A percentile compares a stretch with the other conserved stretches of the same genome.
Conservation (phyloP, 768 basidiomycete genomes). For the Dacryopinax primogenitus region DNA sequence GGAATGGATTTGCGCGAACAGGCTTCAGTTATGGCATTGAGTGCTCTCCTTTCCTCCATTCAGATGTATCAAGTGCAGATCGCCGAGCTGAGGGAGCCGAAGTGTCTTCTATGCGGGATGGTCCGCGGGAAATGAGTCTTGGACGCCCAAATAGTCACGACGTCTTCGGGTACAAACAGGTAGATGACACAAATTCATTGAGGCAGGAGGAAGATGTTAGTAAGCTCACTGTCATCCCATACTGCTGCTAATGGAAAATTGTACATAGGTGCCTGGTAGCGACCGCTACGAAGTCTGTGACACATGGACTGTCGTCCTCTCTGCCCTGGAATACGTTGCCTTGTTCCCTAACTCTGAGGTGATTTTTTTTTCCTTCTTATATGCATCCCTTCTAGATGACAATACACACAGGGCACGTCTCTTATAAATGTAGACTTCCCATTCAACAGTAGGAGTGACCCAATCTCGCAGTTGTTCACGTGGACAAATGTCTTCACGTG, state of each 20-base stretch:
- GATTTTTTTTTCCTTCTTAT: neutral
- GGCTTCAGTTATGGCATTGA: neutral
- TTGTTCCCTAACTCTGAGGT: neutral
- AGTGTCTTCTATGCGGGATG: too few relatives aligned
- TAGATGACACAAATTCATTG: too few relatives aligned
- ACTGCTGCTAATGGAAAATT: neutral
- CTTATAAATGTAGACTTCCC: neutral
- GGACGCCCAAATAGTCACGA: too few relatives aligned
- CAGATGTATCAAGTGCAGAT: neutral
- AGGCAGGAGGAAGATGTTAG: too few relatives aligned
- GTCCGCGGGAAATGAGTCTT: too few relatives aligned
- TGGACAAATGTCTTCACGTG: neutral
- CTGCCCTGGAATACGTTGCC: neutral
- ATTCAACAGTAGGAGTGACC: neutral
- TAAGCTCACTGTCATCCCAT: too few relatives aligned
- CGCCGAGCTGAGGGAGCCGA: too few relatives aligned
- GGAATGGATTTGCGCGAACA: neutral
- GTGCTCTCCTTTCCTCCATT: neutral
- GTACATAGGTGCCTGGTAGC: neutral
- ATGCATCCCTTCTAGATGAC: too few relatives aligned
- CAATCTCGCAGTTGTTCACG: neutral
- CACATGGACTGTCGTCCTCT: neutral
- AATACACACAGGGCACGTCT: too few relatives aligned
- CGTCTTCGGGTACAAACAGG: too few relatives aligned
- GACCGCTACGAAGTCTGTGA: neutral